Evolutionary conservation across 441 rosid genomes (phyloP), one percentile per base, ranked within the genome.

Genomic region (Gossypium schwendimanii): DNA sequence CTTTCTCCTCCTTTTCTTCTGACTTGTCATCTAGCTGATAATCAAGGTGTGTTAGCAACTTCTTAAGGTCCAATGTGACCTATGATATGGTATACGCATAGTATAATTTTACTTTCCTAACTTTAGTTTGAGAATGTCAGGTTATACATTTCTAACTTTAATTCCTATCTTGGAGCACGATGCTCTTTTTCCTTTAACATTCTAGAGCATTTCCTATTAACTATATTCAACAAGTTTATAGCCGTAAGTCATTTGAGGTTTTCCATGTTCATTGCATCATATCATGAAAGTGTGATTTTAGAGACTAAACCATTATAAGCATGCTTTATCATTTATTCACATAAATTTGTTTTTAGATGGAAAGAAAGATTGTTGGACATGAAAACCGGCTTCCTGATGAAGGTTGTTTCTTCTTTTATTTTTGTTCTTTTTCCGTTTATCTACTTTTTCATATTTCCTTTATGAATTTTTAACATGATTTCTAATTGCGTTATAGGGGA

Each of bases 301-400:
- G 59, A 71, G 26, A 44, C 20, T 64, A 53, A 41, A 63, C 54
- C 8, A 10, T 71, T 24, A 69, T 54, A 52, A 67, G 17, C 21
- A 52, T 49, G 33, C 17, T 23, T 68, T 17, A 0, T 60, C 64
- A 36, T 69, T 12, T 23, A 33, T n/a, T 44, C 10, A 9, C 26
- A 63, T 64, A 70, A 76, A 69, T 55, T 77, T 72, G 41, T 69
- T 80, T 81, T 69, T 79, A 93, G 97, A 76, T 36, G 62, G 88
- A 82, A 73, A 84, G 31, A 78, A 77, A 55, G 75, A 72, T 31
- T 55, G 58, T 0, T 47, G 74, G 12, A 54, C 77, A 81, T 11
- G 80, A 74, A 71, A 50, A 49, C 70, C 73, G 31, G 76, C 54
- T 14, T 45, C n/a, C 15, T 45, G 4, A 0, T 45, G 50, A 45